Base-by-base conservation (phyloP, 2,329 filamentous ascomycete genomes). In the Blumeria hordei region DNA sequence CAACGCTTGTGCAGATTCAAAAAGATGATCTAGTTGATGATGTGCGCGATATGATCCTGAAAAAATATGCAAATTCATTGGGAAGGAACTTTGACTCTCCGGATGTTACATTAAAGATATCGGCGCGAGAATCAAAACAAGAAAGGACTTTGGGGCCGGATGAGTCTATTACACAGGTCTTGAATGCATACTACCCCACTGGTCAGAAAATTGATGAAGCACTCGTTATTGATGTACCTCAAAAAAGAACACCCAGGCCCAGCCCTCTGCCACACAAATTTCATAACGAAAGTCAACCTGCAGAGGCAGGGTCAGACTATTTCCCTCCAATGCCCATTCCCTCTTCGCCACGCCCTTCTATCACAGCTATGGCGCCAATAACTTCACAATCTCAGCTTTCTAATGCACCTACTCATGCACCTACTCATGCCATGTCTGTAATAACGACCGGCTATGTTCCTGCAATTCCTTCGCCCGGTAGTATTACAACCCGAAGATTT, bases 21-120 rank as follows among this genome's bases (percentile, higher is more conserved):
- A 85, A 94, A 63, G 87, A 93, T 63, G 88, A 94, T 64, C 71
- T 96, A 62, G 88, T 96, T 56, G 92, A 98, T 67, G 90, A 95
- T 68, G 82, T 94, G 58, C 83, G 90, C 62, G 92, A 95, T 62
- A 79, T 87, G 73, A 92, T 96, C 56, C 71, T 96, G 62, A 80
- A 79, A 64, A 96, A 96, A 71, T 98, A 96, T 67, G 80, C 81
- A 62, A 96, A 98, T 69, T 93, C 88, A 12, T 74, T 98, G 32
- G 90, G 90, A 53, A 81, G 81, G 62, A 84, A 77, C 54, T 95
- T 88, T 67, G 92, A 98, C 69, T 76, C 92, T 10, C 92, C 92
- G 11, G 92, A 98, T 67, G 76, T 98, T 56, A 80, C 77, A 10
- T 73, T 96, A 59, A 80, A 84, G 59, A 84, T 96, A 61, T 67